A percentile compares a stretch with the other conserved stretches of the same genome.
These are phyloP conservation scores for Trypanosomatidae sp. DNA, from an alignment of 208 protist genomes.

Conservation along the genomic window DNA sequence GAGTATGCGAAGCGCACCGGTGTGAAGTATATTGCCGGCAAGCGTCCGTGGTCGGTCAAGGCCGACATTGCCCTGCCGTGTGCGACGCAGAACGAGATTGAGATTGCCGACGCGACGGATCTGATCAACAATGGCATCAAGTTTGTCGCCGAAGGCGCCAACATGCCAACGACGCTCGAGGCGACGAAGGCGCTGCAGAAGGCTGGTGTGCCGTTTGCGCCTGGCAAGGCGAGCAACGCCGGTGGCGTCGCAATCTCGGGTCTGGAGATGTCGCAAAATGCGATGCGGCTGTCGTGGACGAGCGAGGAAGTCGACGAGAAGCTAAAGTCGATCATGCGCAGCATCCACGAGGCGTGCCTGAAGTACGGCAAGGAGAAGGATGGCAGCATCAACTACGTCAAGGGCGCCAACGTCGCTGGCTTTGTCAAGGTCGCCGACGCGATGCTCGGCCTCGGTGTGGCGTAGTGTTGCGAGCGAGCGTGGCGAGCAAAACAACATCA, in stretches of 20 bases:
- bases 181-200: conserved; percentile 57
- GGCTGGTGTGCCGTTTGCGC: conserved; percentile 62
- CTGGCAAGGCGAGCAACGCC: conserved; percentile 90
- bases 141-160: conserved; percentile 84
- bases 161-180: conserved; percentile 86
- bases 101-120: conserved; percentile 37
- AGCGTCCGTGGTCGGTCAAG: conserved; percentile 62
- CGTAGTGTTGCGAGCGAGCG: too few relatives aligned
- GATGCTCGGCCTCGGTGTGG: conserved; percentile 53
- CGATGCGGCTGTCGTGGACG: conserved; percentile 63
- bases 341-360: conserved; percentile 65
- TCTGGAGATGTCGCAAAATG: conserved; percentile 94
- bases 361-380: conserved; percentile 28
- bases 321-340: conserved; percentile 85
- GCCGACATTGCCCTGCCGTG: conserved; percentile 73
- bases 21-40: conserved; percentile 40
- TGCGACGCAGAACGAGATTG: conserved; percentile 94
- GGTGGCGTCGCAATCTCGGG: conserved; percentile 90
- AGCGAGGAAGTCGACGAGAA: conserved; percentile 77
- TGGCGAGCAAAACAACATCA: too few relatives aligned
- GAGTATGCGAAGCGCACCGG: conserved; percentile 52
- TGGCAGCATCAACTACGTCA: conserved; percentile 41
- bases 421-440: conserved; percentile 78
- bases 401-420: conserved; percentile 90
- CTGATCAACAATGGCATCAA: conserved; percentile 69